Percentiles rank a stretch among this genome's conserved stretches.
Conservation (phyloP, 306 rosid genomes). For the Dalbergia cochinchinensis region DNA sequence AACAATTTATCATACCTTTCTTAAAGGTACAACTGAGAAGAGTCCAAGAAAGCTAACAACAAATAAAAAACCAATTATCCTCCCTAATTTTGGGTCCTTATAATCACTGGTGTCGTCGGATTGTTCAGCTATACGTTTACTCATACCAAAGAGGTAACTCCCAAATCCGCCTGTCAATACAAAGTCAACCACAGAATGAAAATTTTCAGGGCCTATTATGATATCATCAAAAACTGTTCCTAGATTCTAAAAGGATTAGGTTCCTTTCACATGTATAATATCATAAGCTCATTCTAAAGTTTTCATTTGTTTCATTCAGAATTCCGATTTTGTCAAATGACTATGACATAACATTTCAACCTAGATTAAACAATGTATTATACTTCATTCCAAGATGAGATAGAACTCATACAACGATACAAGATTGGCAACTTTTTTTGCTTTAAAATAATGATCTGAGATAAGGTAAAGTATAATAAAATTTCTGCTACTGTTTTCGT, state of each 20-base stretch:
- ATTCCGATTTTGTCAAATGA: neutral
- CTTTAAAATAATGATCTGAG: neutral
- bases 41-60: constrained; percentile 70
- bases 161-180: constrained; percentile 61
- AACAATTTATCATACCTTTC: constrained; percentile 53
- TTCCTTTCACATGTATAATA: constrained; percentile 36
- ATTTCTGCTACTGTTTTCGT: neutral
- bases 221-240: neutral
- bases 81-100: constrained; percentile 58
- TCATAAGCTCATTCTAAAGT: constrained; percentile 22
- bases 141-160: constrained; percentile 64
- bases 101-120: constrained; percentile 47
- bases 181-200: constrained; percentile 35
- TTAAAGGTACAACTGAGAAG: constrained; percentile 62
- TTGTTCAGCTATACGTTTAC: constrained; percentile 49
- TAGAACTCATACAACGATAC: neutral
- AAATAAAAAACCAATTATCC: constrained; percentile 63
- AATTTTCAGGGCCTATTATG: constrained; percentile 16
- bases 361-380: neutral
- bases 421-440: no score
- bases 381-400: constrained; percentile 34
- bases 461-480: neutral
- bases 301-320: neutral
- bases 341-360: neutral
- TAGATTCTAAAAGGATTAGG: no score